Percentiles rank a stretch among this genome's conserved stretches.
Conservation (phyloP, 2,329 filamentous ascomycete species). For the Talaromyces sp. region DNA sequence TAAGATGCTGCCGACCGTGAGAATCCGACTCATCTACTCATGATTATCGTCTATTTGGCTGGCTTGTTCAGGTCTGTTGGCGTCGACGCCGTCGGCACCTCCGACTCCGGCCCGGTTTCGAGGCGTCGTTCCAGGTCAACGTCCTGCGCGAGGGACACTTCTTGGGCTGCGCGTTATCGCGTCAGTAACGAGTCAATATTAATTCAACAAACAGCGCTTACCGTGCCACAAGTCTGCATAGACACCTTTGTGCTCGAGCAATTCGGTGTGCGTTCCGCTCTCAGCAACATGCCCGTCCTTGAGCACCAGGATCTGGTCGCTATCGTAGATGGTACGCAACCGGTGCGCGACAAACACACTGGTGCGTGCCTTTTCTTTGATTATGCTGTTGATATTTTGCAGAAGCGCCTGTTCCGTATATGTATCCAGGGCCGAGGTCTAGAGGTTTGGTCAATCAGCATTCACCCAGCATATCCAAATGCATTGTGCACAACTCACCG, state of each 20-base stretch:
- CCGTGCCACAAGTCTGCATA: slow-evolving; percentile 90
- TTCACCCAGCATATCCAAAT: neutral
- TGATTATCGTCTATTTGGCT: neutral
- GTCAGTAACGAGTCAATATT: neutral
- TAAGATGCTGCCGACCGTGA: neutral
- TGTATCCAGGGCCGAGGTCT: slow-evolving; percentile 83
- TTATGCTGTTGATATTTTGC: slow-evolving; percentile 85
- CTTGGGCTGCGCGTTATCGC: slow-evolving; percentile 49
- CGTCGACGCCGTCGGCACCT: slow-evolving; percentile 3
- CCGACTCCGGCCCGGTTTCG: slow-evolving; percentile 27
- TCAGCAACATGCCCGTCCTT: slow-evolving; percentile 81
- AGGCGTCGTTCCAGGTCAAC: slow-evolving; percentile 37
- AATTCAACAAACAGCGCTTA: slow-evolving; percentile 41
- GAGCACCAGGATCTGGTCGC: slow-evolving; percentile 86
- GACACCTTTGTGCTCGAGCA: slow-evolving; percentile 67
- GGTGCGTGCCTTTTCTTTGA: slow-evolving; percentile 81
- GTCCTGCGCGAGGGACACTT: slow-evolving; percentile 47
- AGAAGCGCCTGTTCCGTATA: slow-evolving; percentile 89
- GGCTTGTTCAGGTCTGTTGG: slow-evolving; percentile 3
- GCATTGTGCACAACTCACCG: slow-evolving; percentile 42
- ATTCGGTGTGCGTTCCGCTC: slow-evolving; percentile 76
- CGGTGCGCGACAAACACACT: slow-evolving; percentile 95
- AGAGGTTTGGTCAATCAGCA: neutral
- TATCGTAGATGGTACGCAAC: slow-evolving; percentile 87
- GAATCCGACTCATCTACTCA: neutral